Percentiles rank a stretch among this genome's conserved stretches.
phyloP scores from a whole-genome alignment of 2,329 filamentous ascomycete species.

The Gremmenia infestans region DNA sequence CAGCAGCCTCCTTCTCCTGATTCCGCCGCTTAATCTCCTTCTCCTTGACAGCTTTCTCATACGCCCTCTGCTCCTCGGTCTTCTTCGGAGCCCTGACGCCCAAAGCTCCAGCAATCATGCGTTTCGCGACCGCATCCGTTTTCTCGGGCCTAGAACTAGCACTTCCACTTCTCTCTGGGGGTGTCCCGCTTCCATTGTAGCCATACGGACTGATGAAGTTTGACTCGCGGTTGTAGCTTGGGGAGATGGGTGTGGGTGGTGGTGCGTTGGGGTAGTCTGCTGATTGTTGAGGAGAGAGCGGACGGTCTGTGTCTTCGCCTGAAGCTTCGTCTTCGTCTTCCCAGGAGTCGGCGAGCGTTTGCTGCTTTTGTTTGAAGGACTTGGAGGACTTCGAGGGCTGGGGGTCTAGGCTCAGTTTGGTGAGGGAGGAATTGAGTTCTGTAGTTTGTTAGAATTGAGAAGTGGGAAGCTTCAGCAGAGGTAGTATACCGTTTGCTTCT shows the following conservation, averaged over 20 bases:
- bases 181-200: conserved; percentile 11
- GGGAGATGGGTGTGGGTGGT: conserved; percentile 62
- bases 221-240: conserved; percentile 25
- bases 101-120: conserved; percentile 84
- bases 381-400: conserved; percentile 18
- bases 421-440: conserved; percentile 27
- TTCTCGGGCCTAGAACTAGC: conserved; percentile 66
- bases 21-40: conserved; percentile 77
- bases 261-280: conserved; percentile 45
- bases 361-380: conserved; percentile 33
- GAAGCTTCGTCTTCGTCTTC: conserved; percentile 57
- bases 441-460: conserved; percentile 3
- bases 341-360: conserved; percentile 65
- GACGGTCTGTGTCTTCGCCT: conserved; percentile 27
- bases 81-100: conserved; percentile 75
- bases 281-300: conserved; percentile 24
- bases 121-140: conserved; percentile 82
- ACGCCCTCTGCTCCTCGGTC: conserved; percentile 85
- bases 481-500: conserved; percentile 17
- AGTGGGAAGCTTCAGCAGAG: neutral
- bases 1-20: conserved; percentile 61
- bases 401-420: conserved; percentile 25
- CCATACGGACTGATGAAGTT: conserved; percentile 23
- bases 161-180: conserved; percentile 18
- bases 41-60: conserved; percentile 75